phyloP scores from a whole-genome alignment of 441 rosid genomes.

The Adansonia madagascariensis region DNA sequence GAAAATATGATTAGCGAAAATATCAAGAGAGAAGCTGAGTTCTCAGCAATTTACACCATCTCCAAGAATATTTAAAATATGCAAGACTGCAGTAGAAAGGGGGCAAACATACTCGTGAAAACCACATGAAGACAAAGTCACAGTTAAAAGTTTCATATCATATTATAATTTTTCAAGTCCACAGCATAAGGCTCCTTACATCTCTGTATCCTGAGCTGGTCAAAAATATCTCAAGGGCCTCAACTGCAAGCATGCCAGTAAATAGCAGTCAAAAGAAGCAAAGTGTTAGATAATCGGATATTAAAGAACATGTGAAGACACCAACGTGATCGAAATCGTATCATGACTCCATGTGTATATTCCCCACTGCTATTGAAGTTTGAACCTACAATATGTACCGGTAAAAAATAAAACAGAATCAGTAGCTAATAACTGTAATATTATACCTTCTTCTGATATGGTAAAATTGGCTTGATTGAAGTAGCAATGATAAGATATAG shows the following conservation, averaged over 20 bases:
- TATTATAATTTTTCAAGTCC: constrained; percentile 2
- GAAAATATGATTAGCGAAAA: background rate
- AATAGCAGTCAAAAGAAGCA: constrained; percentile 31
- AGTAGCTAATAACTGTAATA: background rate
- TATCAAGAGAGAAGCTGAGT: background rate
- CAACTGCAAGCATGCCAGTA: constrained; percentile 55
- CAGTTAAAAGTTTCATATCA: background rate
- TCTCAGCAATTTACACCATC: constrained; percentile 4
- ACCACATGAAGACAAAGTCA: background rate
- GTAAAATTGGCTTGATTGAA: background rate
- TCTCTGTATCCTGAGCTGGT: constrained; percentile 66
- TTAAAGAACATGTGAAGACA: constrained; percentile 23
- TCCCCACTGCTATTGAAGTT: constrained; percentile 70
- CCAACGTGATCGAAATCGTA: constrained; percentile 78
- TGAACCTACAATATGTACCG: constrained; percentile 52
- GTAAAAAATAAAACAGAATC: constrained; percentile 7
- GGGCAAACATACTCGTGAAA: background rate
- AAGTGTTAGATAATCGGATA: constrained; percentile 22
- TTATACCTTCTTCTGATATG: background rate
- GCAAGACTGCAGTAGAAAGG: background rate
- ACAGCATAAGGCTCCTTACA: constrained; percentile 47
- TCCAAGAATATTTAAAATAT: constrained; percentile 3
- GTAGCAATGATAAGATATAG: constrained; percentile 4
- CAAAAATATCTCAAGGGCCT: constrained; percentile 71
- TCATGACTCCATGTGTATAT: constrained; percentile 70